A percentile compares a stretch with the other conserved stretches of the same genome.
These are phyloP conservation scores for Chlorella sp. DNA, from an alignment of 139 green algal genomes.

Conservation along the genomic window DNA sequence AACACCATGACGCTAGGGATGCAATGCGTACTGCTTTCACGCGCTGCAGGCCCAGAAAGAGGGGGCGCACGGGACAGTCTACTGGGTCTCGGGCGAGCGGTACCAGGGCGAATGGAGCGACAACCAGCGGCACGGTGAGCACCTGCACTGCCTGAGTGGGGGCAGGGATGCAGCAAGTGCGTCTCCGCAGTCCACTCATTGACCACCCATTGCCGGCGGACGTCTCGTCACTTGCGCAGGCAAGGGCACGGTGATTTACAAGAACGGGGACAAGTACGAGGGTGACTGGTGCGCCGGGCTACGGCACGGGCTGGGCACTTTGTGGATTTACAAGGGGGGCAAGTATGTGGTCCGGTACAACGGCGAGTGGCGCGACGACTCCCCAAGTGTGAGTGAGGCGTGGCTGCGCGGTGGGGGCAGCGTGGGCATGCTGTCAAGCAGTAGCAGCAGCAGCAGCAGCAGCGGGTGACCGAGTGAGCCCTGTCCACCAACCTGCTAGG, in stretches of 20 bases:
- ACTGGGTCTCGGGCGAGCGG: constrained; percentile 42
- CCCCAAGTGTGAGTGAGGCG: constrained; percentile 30
- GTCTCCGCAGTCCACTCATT: background rate
- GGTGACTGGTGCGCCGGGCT: constrained; percentile 54
- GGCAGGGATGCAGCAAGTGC: background rate
- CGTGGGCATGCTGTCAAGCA: background rate
- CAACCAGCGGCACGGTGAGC: constrained; percentile 59
- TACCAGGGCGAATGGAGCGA: constrained; percentile 59
- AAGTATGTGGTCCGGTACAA: constrained; percentile 63
- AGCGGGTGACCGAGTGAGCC: too few relatives aligned
- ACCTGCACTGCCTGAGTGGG: background rate
- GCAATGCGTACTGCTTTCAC: background rate
- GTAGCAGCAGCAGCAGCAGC: too few relatives aligned
- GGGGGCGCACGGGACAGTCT: constrained; percentile 50
- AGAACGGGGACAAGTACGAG: constrained; percentile 71
- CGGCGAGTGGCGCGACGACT: constrained; percentile 51
- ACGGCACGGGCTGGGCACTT: constrained; percentile 51
- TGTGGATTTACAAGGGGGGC: constrained; percentile 48
- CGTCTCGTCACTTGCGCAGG: constrained; percentile 15
- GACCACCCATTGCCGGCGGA: background rate
- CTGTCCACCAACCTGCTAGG: too few relatives aligned
- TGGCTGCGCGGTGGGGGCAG: background rate
- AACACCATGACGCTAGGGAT: background rate
- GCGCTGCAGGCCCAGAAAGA: constrained; percentile 51
- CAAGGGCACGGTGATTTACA: constrained; percentile 60